phyloP scores from a whole-genome alignment of 495 filamentous ascomycete species.

The Penicillium lividum region DNA sequence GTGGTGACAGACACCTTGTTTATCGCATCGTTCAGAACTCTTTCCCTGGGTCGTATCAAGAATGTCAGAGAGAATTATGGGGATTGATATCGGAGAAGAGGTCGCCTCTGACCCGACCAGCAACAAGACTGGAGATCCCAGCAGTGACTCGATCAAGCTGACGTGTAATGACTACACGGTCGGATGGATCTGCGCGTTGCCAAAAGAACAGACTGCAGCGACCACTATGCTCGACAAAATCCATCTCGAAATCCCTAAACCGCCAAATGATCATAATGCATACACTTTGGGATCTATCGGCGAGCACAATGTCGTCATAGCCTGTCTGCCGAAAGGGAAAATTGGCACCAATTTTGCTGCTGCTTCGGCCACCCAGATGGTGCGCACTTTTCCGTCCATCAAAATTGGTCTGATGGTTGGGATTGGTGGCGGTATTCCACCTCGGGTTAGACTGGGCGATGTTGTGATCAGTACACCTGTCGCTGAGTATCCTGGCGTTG shows the following conservation, averaged over 20 bases:
- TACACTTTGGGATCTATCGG: conserved; percentile 35
- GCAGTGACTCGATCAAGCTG: not conserved
- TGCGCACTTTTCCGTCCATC: conserved; percentile 36
- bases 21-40: no score
- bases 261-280: conserved; percentile 27
- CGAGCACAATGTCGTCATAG: conserved; percentile 37
- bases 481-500: conserved; percentile 15
- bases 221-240: conserved; percentile 24
- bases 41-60: no score
- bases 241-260: conserved; percentile 9
- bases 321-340: conserved; percentile 32
- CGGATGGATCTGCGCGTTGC: conserved; percentile 30
- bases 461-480: conserved; percentile 24
- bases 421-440: conserved; percentile 44
- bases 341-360: conserved; percentile 33
- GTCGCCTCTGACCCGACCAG: no score
- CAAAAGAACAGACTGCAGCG: conserved; percentile 25
- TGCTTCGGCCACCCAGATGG: conserved; percentile 31
- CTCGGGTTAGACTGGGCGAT: conserved; percentile 23
- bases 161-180: conserved; percentile 23
- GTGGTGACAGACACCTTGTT: no score
- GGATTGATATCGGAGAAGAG: no score
- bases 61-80: no score
- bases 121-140: no score
- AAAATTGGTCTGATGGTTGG: conserved; percentile 43